Base-by-base conservation (phyloP, 352 stramenopile genomes). In the Pythium oligandrum region DNA sequence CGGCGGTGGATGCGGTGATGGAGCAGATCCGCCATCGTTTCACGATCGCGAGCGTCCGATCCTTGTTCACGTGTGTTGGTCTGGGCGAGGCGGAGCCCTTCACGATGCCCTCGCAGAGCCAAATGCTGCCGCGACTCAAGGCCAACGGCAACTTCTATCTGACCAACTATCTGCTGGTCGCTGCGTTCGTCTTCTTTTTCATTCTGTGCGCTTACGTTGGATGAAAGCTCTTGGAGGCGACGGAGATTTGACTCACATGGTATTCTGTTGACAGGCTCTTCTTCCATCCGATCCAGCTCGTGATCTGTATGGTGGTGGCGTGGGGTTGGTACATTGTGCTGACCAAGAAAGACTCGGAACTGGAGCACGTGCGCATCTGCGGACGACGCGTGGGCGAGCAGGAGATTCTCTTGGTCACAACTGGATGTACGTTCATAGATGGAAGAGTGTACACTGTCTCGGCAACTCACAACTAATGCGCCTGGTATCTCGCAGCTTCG, bases 141-240 rank as follows among this genome's bases (percentile, higher is more conserved):
- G 77, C 66, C 33, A 91, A 91, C 71, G 65, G 64, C 52, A 71
- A 72, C 59, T 91, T 75, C 59, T 91, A 88, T 49, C 53, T 88
- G 53, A 80, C 74, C 62, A 91, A 91, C 60, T 91, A 91, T 49
- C 26, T 91, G 51, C 63, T 88, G 34, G 53, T 82, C 44, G 75
- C 72, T 26, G 68, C 67, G 48, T 61, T 66, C 30, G 61, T 87
- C 46, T 85, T 89, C 56, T 75, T 70, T 56, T 87, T 86, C 57
- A 53, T 85, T 33, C 56, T 89, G 75, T 87, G 32, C 38, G 56
- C 62, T 32, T 10, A 47, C 33, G 49, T 7, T 26, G 17, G 17
- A 26, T 26, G 7, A 4, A 4, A 32, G 3, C 17, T 30, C n/a
- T 35, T 40, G 2, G 10, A 31, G 6, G 35, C 4, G 37, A 44